Conservation (phyloP, 306 rosid species). For the Lathyrus aphaca region DNA sequence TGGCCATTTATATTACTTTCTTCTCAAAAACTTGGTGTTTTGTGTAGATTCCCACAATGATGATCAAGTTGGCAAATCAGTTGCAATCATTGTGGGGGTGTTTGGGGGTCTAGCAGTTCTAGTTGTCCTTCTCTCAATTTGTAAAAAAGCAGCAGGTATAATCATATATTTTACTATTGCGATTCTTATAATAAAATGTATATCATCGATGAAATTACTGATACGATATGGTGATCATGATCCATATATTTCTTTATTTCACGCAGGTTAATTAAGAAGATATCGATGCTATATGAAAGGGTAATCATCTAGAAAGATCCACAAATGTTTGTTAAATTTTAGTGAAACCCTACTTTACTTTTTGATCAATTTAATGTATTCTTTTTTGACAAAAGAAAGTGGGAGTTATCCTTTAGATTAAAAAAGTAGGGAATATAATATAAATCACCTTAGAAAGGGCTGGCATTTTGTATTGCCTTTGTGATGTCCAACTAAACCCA, state of each 20-base stretch:
- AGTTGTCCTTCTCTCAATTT: slow-evolving; percentile 83
- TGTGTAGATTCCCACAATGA: slow-evolving; percentile 62
- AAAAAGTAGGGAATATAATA: slow-evolving; percentile 50
- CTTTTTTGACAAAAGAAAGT: slow-evolving; percentile 44
- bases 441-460: slow-evolving; percentile 52
- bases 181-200: neutral
- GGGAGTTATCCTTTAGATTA: slow-evolving; percentile 40
- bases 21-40: slow-evolving; percentile 25
- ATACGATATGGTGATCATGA: slow-evolving; percentile 31
- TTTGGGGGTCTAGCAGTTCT: slow-evolving; percentile 70
- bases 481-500: slow-evolving; percentile 49
- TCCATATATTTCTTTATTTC: neutral
- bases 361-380: slow-evolving; percentile 44
- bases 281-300: slow-evolving; percentile 28
- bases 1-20: no score
- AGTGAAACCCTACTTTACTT: slow-evolving; percentile 41
- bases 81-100: slow-evolving; percentile 81
- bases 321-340: slow-evolving; percentile 43
- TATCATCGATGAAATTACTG: slow-evolving; percentile 24
- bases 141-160: slow-evolving; percentile 72
- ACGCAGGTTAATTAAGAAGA: slow-evolving; percentile 54
- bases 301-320: slow-evolving; percentile 44
- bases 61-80: slow-evolving; percentile 77
- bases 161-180: slow-evolving; percentile 11
- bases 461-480: slow-evolving; percentile 49